Conservation (phyloP, 2,329 filamentous ascomycete species). For the Paraphoma sp. region DNA sequence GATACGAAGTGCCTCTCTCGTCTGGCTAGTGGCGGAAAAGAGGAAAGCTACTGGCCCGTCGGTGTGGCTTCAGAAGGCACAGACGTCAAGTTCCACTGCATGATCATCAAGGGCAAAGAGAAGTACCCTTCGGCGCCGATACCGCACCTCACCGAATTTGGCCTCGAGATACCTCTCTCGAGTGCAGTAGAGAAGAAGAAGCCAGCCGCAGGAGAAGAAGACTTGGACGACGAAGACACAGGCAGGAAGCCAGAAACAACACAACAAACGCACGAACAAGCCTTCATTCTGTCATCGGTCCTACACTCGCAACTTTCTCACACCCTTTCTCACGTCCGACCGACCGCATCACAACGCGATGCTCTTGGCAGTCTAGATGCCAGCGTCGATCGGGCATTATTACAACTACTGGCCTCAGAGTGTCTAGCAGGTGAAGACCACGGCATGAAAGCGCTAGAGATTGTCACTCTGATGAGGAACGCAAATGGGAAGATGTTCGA, state of each 20-base stretch:
- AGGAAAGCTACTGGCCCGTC: constrained; percentile 93
- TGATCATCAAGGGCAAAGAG: constrained; percentile 96
- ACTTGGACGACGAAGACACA: constrained; percentile 42
- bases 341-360: constrained; percentile 68
- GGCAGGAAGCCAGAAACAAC: constrained; percentile 53
- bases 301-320: constrained; percentile 78
- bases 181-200: constrained; percentile 53
- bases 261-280: constrained; percentile 74
- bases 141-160: constrained; percentile 90
- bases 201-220: constrained; percentile 39
- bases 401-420: constrained; percentile 88
- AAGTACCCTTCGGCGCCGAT: constrained; percentile 84
- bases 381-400: constrained; percentile 85
- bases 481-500: constrained; percentile 87
- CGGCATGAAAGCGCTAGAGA: constrained; percentile 92
- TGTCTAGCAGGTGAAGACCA: constrained; percentile 91
- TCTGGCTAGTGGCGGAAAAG: constrained; percentile 81
- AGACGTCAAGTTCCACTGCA: constrained; percentile 92
- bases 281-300: constrained; percentile 77
- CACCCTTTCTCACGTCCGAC: constrained; percentile 71
- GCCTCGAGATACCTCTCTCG: constrained; percentile 83
- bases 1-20: constrained; percentile 87
- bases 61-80: constrained; percentile 89
- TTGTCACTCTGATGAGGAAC: constrained; percentile 86
- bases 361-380: constrained; percentile 76